phyloP scores from a whole-genome alignment of 2,329 filamentous ascomycete species.

The Xylariaceae sp. region DNA sequence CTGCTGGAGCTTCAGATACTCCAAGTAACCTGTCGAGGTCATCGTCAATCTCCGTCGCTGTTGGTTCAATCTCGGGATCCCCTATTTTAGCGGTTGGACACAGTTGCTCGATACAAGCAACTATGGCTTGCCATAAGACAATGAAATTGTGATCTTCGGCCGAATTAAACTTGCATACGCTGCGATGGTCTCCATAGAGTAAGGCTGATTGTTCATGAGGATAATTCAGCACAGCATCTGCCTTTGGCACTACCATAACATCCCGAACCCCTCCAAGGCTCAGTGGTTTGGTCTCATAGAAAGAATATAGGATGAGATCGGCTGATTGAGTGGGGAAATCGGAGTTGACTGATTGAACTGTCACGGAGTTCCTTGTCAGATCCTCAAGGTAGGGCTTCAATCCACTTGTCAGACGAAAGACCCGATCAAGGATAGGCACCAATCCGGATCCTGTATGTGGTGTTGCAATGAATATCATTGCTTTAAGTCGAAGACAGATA shows the following conservation, averaged over 20 bases:
- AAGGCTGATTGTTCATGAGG: constrained; percentile 21
- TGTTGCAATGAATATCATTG: constrained; percentile 31
- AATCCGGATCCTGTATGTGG: constrained; percentile 31
- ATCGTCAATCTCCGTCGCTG: not conserved
- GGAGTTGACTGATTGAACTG: constrained; percentile 25
- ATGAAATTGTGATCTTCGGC: constrained; percentile 25
- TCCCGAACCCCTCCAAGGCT: constrained; percentile 4
- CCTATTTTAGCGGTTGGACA: too few species aligned
- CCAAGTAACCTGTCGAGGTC: constrained; percentile 15
- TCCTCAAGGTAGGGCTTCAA: constrained; percentile 23
- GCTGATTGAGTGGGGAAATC: constrained; percentile 22
- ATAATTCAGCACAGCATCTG: constrained; percentile 26
- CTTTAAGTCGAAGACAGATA: constrained; percentile 20
- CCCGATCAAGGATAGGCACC: constrained; percentile 23
- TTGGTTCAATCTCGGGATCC: not conserved
- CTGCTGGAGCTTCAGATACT: constrained; percentile 11
- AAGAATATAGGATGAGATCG: constrained; percentile 23
- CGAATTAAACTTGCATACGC: constrained; percentile 30
- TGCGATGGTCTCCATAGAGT: constrained; percentile 29
- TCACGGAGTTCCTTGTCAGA: constrained; percentile 17
- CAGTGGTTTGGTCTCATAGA: constrained; percentile 26
- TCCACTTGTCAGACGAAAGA: constrained; percentile 18
- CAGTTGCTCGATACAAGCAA: not conserved
- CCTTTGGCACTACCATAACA: constrained; percentile 22
- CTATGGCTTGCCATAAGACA: constrained; percentile 20